Percentiles rank a stretch among this genome's conserved stretches.
phyloP scores from a whole-genome alignment of 352 stramenopile species.

The Halophytophthora polymorphica region DNA sequence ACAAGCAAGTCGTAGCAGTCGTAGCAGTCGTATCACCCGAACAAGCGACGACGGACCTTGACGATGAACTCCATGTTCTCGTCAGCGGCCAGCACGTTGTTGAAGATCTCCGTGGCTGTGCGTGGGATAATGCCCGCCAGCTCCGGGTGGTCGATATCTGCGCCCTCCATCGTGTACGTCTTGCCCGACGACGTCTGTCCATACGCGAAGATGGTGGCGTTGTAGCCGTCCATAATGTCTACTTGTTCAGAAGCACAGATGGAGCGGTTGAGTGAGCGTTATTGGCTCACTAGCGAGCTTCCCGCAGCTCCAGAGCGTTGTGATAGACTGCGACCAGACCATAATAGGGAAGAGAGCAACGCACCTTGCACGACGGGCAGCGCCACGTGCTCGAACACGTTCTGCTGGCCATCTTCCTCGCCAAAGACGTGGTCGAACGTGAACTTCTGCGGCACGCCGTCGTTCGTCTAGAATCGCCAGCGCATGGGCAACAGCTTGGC shows the following conservation, averaged over 20 bases:
- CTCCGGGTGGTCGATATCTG: constrained; percentile 82
- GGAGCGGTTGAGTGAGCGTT: constrained; percentile 5
- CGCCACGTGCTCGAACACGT: constrained; percentile 88
- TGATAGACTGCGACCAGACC: not conserved
- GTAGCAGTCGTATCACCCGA: too few relatives aligned
- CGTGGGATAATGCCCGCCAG: constrained; percentile 87
- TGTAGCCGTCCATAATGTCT: constrained; percentile 92
- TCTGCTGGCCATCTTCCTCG: constrained; percentile 74
- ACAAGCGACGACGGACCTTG: constrained; percentile 45
- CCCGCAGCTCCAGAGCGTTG: not conserved
- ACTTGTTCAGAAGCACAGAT: constrained; percentile 3
- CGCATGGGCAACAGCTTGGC: constrained; percentile 7
- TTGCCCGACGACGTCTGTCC: constrained; percentile 84
- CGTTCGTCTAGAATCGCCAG: constrained; percentile 28
- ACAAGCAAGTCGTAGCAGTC: too few relatives aligned
- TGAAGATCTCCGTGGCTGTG: constrained; percentile 87
- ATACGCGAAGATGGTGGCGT: constrained; percentile 94
- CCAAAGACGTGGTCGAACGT: constrained; percentile 91
- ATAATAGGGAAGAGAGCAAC: not conserved
- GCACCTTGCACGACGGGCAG: constrained; percentile 86
- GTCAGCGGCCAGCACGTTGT: constrained; percentile 80
- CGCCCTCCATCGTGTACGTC: constrained; percentile 39
- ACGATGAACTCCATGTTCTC: constrained; percentile 93
- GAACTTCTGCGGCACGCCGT: constrained; percentile 70
- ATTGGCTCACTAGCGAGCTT: not conserved